Evolutionary conservation across 805 yeast species (phyloP), one percentile per base, ranked within the genome.

Genomic region (Kurtzmaniella cleridarum): DNA sequence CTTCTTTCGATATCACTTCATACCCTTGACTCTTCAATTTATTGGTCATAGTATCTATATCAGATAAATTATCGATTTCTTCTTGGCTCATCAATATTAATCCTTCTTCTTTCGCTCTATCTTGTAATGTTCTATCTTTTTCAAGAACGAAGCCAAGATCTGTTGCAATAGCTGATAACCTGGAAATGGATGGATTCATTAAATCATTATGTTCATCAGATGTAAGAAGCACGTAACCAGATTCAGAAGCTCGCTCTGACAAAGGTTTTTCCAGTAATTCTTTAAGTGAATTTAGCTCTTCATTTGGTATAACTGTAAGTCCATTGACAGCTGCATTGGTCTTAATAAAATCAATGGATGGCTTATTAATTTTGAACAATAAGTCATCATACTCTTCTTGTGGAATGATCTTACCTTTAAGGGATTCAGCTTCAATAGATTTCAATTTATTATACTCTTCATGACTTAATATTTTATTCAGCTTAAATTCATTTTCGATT

Each of bases 261-360:
- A 57, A 24, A 12, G 57, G 40, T 35, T 46, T 39, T 10, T 36
- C 32, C 6, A 42, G 39, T 9, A 10, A n/a, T 3, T 8, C 27
- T 34, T 47, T 45, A 36, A 60, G 32, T 8, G 40, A 32, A 3
- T 38, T 41, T 12, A 45, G 37, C 11, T 59, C 65, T 41, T 62
- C 68, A 1, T 28, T 30, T 4, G 64, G 43, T 3, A 60, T 30
- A 17, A 62, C 51, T 12, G 45, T 47, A 38, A 62, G 44, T 0
- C 70, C 71, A 38, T 55, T 51, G 2, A 42, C 44, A 1, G 42
- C 38, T 3, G 71, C 69, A 23, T 44, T 48, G 1, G 47, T 37
- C 12, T 46, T 41, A 12, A 67, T 50, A 24, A 49, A 45, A 23
- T 55, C 61, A 27, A 60, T 40, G 3, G 60, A 46, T 8, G 62